phyloP scores from a whole-genome alignment of 345 rosid species.

The Linum trigynum region DNA sequence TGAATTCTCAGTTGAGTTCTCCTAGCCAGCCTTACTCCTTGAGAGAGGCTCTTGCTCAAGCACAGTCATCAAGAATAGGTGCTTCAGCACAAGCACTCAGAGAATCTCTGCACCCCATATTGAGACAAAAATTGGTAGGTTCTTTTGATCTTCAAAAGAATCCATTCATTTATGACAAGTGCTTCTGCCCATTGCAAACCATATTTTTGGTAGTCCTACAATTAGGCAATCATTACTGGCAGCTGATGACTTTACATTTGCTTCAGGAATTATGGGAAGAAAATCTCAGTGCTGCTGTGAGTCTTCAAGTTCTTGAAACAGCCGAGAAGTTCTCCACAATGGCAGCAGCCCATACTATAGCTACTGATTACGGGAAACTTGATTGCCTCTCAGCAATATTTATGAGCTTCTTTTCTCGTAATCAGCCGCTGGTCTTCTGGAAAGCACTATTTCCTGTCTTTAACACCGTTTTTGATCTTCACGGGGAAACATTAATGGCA shows the following conservation, averaged over 20 bases:
- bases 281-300: slow-evolving; percentile 91
- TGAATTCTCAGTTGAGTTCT: slow-evolving; percentile 92
- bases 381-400: slow-evolving; percentile 87
- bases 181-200: neutral
- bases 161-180: neutral
- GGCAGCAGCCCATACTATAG: slow-evolving; percentile 82
- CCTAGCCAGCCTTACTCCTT: slow-evolving; percentile 98
- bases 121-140: slow-evolving; percentile 87
- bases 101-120: slow-evolving; percentile 90
- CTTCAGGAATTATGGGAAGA: slow-evolving; percentile 99
- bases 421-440: slow-evolving; percentile 90
- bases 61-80: slow-evolving; percentile 95
- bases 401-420: slow-evolving; percentile 80
- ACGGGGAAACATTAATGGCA: slow-evolving; percentile 92
- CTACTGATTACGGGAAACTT: slow-evolving; percentile 96
- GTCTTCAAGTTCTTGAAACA: slow-evolving; percentile 96
- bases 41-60: slow-evolving; percentile 98
- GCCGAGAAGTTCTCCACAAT: slow-evolving; percentile 71
- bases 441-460: slow-evolving; percentile 79
- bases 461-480: slow-evolving; percentile 69
- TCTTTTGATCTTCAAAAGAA: slow-evolving; percentile 4
- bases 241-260: slow-evolving; percentile 17
- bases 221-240: slow-evolving; percentile 3
- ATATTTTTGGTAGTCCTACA: slow-evolving; percentile 3
- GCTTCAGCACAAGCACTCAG: slow-evolving; percentile 97